Conservation (phyloP, 2,329 filamentous ascomycete genomes). For the Aspergillus persii region DNA sequence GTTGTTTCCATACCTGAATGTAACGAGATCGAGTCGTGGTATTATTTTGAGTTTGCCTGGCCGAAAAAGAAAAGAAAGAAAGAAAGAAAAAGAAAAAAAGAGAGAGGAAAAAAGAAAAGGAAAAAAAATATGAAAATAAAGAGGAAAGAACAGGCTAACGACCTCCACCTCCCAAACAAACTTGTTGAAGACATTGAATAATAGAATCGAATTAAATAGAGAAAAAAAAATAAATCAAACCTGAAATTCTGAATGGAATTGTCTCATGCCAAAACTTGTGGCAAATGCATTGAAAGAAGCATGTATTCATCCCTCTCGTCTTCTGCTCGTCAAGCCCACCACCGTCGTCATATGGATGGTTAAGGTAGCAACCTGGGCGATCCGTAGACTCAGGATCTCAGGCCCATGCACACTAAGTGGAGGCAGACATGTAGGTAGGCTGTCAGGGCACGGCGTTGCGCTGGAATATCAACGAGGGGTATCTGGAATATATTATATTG, state of each 20-base stretch:
- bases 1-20: constrained; percentile 19
- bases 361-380: constrained; percentile 6
- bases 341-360: constrained; percentile 5
- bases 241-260: background rate
- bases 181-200: background rate
- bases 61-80: constrained; percentile 1
- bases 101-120: background rate
- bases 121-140: constrained; percentile 1
- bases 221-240: too few relatives aligned
- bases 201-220: background rate
- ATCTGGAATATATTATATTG: background rate
- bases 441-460: constrained; percentile 14
- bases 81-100: background rate
- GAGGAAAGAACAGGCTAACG: too few relatives aligned
- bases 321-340: background rate
- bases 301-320: background rate
- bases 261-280: background rate
- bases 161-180: too few relatives aligned
- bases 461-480: background rate
- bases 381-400: constrained; percentile 11
- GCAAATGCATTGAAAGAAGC: background rate
- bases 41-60: constrained; percentile 3
- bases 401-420: constrained; percentile 15
- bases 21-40: constrained; percentile 23
- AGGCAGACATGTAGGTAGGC: constrained; percentile 3